A percentile compares a stretch with the other conserved stretches of the same genome.
phyloP scores from a whole-genome alignment of 1,284 basidiomycete genomes.

The Pterula multifida region DNA sequence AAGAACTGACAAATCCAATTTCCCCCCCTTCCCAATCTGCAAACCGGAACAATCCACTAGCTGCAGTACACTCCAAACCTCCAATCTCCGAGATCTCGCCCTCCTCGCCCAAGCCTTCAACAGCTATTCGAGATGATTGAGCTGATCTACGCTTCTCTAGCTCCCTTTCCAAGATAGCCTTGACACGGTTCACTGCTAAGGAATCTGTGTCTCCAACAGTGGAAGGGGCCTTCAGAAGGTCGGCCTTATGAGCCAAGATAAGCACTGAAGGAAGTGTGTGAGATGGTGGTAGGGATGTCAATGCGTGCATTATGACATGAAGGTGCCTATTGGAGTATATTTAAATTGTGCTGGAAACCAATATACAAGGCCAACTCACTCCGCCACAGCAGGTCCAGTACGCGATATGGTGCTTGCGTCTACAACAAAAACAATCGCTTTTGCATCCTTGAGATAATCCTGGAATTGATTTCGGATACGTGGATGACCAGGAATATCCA shows the following conservation, averaged over 20 bases:
- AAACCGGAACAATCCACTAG: conserved; percentile 49
- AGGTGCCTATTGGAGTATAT: conserved; percentile 48
- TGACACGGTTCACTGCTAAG: conserved; percentile 57
- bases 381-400: background rate
- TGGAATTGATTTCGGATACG: conserved; percentile 19
- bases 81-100: conserved; percentile 46
- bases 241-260: conserved; percentile 65
- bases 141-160: conserved; percentile 60
- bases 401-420: conserved; percentile 35
- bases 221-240: conserved; percentile 45
- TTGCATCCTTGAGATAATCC: background rate
- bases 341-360: too few species aligned
- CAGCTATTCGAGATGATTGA: conserved; percentile 47
- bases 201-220: conserved; percentile 31
- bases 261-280: conserved; percentile 44
- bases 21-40: conserved; percentile 73
- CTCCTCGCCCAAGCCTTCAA: conserved; percentile 61
- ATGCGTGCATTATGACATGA: conserved; percentile 52
- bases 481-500: conserved; percentile 73
- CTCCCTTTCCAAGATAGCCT: conserved; percentile 66
- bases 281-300: conserved; percentile 63
- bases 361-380: conserved; percentile 2
- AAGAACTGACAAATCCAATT: conserved; percentile 50
- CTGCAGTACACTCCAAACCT: conserved; percentile 47
- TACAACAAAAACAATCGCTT: background rate